Base-by-base conservation (phyloP, 768 basidiomycete species). In the Lentinula raphanica region DNA sequence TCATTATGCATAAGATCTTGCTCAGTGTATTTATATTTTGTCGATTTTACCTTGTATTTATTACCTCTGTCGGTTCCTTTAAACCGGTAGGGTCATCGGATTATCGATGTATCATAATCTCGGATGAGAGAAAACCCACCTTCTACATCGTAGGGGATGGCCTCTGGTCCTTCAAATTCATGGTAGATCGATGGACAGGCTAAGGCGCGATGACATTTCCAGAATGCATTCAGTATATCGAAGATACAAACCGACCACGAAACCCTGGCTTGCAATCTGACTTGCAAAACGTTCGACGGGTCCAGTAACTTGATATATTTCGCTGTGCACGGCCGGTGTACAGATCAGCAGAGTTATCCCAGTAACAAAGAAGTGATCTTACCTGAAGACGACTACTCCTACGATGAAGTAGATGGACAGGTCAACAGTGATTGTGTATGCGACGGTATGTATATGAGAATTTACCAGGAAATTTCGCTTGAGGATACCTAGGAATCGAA, bases 291-390 rank as follows among this genome's bases (percentile, higher is more conserved):
- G 84, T 69, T 95, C 94, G n/a, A 96, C 94, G 35, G 94, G 94
- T 0, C 93, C 93, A n/a, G 92, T 95, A 1, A 95, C 93, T 69
- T 92, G 91, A 68, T 97, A 98, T 56, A 98, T 98, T 74, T 96
- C 94, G 65, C 92, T 94, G 66, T 9, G 19, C 42, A 40, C n/a
- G n/a, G n/a, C n/a, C n/a, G n/a, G n/a, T 11, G 3, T 9, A 28
- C 12, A 45, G 4, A 48, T 7, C 40, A 31, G 21, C 25, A 15
- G 15, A 11, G 9, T n/a, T 1, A 12, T 40, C 61, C 39, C 17
- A 17, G 21, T 13, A 17, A 32, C 12, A 31, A 36, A 25, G 23
- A 21, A 25, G 31, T 2, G 67, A 53, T 67, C 8, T 44, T 12
- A 86, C 89, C 90, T 92, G 76, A 92, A 92, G 40, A 87, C 85